Evolutionary conservation across 208 protist species (phyloP), one percentile per base, ranked within the genome.

Genomic region (Vickermania ingenoplastis): DNA sequence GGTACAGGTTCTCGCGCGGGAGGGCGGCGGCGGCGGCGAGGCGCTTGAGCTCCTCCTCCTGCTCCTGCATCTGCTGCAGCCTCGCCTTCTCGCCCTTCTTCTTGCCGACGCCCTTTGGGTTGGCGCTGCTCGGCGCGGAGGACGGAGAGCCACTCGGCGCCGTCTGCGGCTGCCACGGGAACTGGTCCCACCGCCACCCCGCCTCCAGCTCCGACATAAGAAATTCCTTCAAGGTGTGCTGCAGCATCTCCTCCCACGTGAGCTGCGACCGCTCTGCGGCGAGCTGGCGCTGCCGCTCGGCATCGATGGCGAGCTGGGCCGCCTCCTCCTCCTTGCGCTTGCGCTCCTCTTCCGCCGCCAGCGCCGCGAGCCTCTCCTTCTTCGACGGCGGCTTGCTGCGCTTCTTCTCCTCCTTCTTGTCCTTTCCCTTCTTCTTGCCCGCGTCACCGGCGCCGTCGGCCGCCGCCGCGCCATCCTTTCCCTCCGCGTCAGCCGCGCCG

Each of bases 1-100:
- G 68, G 53, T 83, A 90, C 13, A 89, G 76, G 59, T 89, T 88
- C 61, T 90, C 78, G 0, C 69, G 53, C 17, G 82, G 82, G 30
- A 86, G 61, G 0, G 75, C 61, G 21, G 79, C 73, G n/a, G 73
- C 59, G 24, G 61, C 61, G 23, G 69, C 73, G 11, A 67, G 63
- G 0, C 69, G 67, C 36, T 77, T 67, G 57, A 75, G 67, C 71
- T 93, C 82, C 69, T 83, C 73, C 49, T 79, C 79, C 56, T 86
- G 71, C 65, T 82, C 66, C 64, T 72, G 63, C 48, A 72, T 70
- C 31, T 67, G 74, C 60, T 74, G 74, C 24, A 74, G 57, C 65
- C 77, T 69, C 21, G 53, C 66, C 45, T 72, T 66, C 11, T 80
- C 71, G 14, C 56, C 63, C 50, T 67, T 69, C 17, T 66, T 21